Conservation (phyloP, 129 eudicot genomes). For the Helichrysum umbraculigerum region DNA sequence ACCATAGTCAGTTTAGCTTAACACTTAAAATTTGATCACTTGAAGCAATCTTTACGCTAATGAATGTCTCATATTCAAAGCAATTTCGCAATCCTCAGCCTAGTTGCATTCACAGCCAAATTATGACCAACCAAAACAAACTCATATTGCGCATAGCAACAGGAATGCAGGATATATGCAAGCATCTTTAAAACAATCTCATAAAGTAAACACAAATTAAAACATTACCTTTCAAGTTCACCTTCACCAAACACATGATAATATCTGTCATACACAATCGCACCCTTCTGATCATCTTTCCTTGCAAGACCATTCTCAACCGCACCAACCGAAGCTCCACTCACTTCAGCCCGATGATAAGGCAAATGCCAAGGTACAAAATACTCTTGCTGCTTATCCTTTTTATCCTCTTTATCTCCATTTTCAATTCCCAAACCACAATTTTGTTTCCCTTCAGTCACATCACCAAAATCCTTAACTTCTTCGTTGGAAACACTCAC, state of each 20-base stretch:
- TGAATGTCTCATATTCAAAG: constrained; percentile 7
- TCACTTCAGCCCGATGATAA: constrained; percentile 89
- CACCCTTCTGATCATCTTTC: constrained; percentile 88
- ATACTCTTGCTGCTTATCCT: constrained; percentile 71
- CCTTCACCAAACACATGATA: constrained; percentile 97
- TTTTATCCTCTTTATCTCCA: constrained; percentile 13
- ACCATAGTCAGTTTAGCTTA: neutral
- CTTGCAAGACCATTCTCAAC: constrained; percentile 78
- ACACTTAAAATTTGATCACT: neutral
- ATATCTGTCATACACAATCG: constrained; percentile 89
- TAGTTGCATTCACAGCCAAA: constrained; percentile 3
- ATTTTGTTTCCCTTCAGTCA: constrained; percentile 18
- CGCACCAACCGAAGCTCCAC: constrained; percentile 80
- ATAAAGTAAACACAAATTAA: neutral
- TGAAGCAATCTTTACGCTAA: constrained; percentile 1
- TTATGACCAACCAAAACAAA: neutral
- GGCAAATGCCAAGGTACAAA: constrained; percentile 99
- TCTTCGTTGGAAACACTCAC: constrained; percentile 40
- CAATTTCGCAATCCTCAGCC: neutral
- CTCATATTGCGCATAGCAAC: neutral
- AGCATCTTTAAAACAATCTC: neutral
- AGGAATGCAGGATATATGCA: neutral
- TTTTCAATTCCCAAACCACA: constrained; percentile 11
- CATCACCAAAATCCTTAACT: constrained; percentile 22
- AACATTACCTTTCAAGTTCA: constrained; percentile 87